Percentiles rank a stretch among this genome's conserved stretches.
phyloP scores from a whole-genome alignment of 192 early-diverging fungal genomes.

The Lobosporangium transversale region DNA sequence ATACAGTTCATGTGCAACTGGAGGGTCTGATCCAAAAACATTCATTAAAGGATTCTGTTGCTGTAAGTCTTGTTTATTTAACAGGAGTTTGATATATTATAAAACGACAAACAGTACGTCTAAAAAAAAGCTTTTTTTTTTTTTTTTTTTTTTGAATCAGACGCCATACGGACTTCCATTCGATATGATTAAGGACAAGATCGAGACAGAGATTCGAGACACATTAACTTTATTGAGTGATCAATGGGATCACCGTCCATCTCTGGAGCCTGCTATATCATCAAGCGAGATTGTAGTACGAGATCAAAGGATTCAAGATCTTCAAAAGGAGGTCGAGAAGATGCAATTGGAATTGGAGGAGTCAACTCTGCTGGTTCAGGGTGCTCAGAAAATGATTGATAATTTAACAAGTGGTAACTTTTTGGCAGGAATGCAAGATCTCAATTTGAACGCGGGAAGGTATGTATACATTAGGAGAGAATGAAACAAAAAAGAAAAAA shows the following conservation, averaged over 20 bases:
- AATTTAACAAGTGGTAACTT: conserved; percentile 38
- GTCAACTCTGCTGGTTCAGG: conserved; percentile 51
- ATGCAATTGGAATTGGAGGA: conserved; percentile 46
- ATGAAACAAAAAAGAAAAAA: too few species aligned
- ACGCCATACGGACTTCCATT: conserved; percentile 41
- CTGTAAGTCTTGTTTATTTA: conserved; percentile 31
- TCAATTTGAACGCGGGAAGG: conserved; percentile 42
- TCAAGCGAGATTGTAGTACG: conserved; percentile 30
- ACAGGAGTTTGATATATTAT: too few species aligned
- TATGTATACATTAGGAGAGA: too few species aligned
- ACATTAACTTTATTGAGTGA: conserved; percentile 37
- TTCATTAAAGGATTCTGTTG: conserved; percentile 7
- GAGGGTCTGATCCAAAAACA: conserved; percentile 43
- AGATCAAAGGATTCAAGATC: conserved; percentile 39
- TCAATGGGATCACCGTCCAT: conserved; percentile 33
- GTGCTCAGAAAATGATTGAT: conserved; percentile 52
- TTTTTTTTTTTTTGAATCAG: too few species aligned
- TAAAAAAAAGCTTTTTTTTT: too few species aligned
- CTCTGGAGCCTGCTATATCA: conserved; percentile 26
- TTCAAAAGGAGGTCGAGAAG: conserved; percentile 41
- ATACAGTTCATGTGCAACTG: conserved; percentile 52
- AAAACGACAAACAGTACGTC: too few species aligned
- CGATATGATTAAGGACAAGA: conserved; percentile 42
- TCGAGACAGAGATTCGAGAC: conserved; percentile 43
- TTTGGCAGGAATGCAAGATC: conserved; percentile 28